Conservation (phyloP, 352 stramenopile species). For the Plasmopara viticola region DNA sequence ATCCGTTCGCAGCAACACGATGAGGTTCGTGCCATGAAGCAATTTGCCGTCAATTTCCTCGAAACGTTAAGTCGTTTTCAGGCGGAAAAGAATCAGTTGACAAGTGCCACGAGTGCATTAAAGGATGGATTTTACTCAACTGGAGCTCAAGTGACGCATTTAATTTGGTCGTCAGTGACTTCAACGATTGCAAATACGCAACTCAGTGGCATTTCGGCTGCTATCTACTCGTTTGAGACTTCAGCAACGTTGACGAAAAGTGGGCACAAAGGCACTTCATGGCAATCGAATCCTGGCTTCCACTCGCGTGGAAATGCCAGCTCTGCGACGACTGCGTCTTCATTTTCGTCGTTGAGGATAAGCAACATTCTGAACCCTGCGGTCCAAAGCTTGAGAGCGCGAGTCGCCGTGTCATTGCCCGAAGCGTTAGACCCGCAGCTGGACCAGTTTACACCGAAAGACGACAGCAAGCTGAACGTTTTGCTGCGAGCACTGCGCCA, state of each 20-base stretch:
- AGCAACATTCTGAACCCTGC: conserved; percentile 55
- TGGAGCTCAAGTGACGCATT: conserved; percentile 58
- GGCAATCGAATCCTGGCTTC: conserved; percentile 9
- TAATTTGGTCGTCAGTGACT: conserved; percentile 70
- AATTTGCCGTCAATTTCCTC: conserved; percentile 64
- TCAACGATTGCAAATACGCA: conserved; percentile 60
- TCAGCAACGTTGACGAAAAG: conserved; percentile 20
- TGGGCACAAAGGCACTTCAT: conserved; percentile 10
- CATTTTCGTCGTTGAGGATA: conserved; percentile 67
- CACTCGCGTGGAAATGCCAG: conserved; percentile 6
- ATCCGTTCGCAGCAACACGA: conserved; percentile 22
- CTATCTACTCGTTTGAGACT: conserved; percentile 47
- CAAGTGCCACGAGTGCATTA: conserved; percentile 43
- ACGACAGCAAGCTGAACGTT: conserved; percentile 73
- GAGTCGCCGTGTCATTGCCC: conserved; percentile 53
- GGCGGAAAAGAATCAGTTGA: conserved; percentile 46
- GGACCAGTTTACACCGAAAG: conserved; percentile 65
- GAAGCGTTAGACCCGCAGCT: conserved; percentile 61
- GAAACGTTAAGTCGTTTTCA: conserved; percentile 66
- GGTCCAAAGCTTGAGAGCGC: conserved; percentile 46
- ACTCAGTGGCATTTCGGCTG: conserved; percentile 62
- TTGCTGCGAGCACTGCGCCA: conserved; percentile 55
- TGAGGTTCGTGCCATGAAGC: conserved; percentile 64
- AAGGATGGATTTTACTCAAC: conserved; percentile 73
- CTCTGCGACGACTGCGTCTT: conserved; percentile 23